Conservation (phyloP, 163 green algal species). For the Scenedesmus sp. region DNA sequence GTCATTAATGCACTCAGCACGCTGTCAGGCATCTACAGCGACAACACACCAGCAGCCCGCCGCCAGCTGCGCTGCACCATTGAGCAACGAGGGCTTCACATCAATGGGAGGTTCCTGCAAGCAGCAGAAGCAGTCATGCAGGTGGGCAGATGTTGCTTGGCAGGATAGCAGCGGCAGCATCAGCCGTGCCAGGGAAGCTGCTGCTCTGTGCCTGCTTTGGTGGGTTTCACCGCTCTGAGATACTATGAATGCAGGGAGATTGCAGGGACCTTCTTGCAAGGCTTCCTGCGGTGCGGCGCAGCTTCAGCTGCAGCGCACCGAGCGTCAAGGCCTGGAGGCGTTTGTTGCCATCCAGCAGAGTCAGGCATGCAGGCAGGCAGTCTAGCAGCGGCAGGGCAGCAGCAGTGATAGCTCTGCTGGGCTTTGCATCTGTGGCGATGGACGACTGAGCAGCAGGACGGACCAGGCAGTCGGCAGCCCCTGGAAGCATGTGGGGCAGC, state of each 20-base stretch:
- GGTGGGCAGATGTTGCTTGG: conserved; percentile 52
- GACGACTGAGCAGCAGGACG: neutral
- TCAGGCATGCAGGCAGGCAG: conserved; percentile 74
- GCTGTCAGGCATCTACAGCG: conserved; percentile 86
- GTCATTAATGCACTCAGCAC: conserved; percentile 83
- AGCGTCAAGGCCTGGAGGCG: conserved; percentile 81
- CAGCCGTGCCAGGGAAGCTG: neutral
- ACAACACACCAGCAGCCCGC: conserved; percentile 68
- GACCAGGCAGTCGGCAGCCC: conserved; percentile 78
- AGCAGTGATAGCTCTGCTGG: neutral
- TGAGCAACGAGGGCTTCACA: conserved; percentile 81
- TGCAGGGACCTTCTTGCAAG: neutral
- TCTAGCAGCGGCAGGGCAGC: neutral
- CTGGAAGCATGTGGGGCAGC: conserved; percentile 68
- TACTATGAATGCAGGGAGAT: neutral
- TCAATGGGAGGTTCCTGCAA: conserved; percentile 85
- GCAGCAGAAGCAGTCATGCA: conserved; percentile 80
- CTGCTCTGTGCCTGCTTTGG: neutral
- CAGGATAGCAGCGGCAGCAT: neutral
- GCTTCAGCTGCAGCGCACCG: conserved; percentile 71
- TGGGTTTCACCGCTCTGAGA: neutral
- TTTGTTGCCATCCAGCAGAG: conserved; percentile 84
- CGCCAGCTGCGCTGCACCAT: conserved; percentile 83
- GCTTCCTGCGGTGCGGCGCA: neutral
- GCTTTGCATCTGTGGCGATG: neutral